A percentile compares a stretch with the other conserved stretches of the same genome.
Evolutionary conservation across 768 basidiomycete species (phyloP).

Genomic region (Cyclocybe aegerita): DNA sequence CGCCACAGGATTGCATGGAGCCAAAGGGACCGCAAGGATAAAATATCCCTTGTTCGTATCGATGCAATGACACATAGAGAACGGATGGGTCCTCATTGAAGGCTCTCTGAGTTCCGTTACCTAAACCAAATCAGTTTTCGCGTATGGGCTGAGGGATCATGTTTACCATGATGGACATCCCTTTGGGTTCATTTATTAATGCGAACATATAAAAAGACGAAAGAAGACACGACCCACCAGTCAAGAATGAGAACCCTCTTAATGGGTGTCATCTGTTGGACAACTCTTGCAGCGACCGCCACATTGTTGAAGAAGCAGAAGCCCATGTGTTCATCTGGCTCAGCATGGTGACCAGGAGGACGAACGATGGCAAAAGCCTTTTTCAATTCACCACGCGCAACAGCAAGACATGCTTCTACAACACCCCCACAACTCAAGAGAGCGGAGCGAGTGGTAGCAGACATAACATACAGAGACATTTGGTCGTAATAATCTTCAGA

Average conservation of each 20-base stretch:
- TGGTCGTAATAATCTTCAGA: slow-evolving; percentile 85
- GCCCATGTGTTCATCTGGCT: slow-evolving; percentile 98
- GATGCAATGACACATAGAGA: slow-evolving; percentile 92
- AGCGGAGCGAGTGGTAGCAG: slow-evolving; percentile 81
- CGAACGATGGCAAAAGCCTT: slow-evolving; percentile 95
- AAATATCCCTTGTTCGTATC: slow-evolving; percentile 88
- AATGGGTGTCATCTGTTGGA: slow-evolving; percentile 65
- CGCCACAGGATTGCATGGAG: slow-evolving; percentile 81
- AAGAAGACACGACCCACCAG: slow-evolving; percentile 59
- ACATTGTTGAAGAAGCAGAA: slow-evolving; percentile 99
- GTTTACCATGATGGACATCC: slow-evolving; percentile 92
- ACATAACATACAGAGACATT: slow-evolving; percentile 89
- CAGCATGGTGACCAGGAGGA: slow-evolving; percentile 97
- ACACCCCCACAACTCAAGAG: slow-evolving; percentile 92
- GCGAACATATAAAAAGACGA: slow-evolving; percentile 3
- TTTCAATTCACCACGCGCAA: slow-evolving; percentile 75
- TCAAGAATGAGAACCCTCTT: slow-evolving; percentile 91
- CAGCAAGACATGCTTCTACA: slow-evolving; percentile 84
- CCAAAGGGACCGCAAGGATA: slow-evolving; percentile 95
- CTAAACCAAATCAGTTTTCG: slow-evolving; percentile 36
- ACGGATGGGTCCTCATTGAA: slow-evolving; percentile 93
- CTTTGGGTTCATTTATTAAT: slow-evolving; percentile 37
- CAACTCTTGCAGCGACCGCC: slow-evolving; percentile 84
- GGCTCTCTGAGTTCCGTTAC: slow-evolving; percentile 95
- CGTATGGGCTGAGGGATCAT: neutral